Conservation (phyloP, 306 rosid genomes). For the Cucurbita pepo region DNA sequence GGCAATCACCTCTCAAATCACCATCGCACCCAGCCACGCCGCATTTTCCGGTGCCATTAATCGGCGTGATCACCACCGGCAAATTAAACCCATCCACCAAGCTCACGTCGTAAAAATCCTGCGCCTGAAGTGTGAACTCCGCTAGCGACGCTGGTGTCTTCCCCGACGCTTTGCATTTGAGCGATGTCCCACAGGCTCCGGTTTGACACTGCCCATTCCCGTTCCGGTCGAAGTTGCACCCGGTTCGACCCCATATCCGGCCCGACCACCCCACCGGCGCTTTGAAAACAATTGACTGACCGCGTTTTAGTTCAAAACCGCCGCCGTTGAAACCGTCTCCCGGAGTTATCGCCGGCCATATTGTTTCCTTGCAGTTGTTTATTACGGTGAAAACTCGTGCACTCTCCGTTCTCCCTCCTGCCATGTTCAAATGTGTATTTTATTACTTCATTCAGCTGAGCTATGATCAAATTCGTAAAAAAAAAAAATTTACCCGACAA, state of each 20-base stretch:
- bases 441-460: no score
- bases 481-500: slow-evolving; percentile 33
- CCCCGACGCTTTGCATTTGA: slow-evolving; percentile 54
- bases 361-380: slow-evolving; percentile 67
- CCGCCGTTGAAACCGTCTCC: slow-evolving; percentile 69
- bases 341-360: slow-evolving; percentile 66
- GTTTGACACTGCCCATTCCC: slow-evolving; percentile 56
- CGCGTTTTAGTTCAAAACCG: slow-evolving; percentile 50
- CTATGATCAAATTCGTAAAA: no score
- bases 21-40: slow-evolving; percentile 47
- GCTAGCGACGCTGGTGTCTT: slow-evolving; percentile 70
- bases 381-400: slow-evolving; percentile 60
- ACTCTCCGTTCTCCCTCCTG: slow-evolving; percentile 47
- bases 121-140: slow-evolving; percentile 46
- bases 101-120: slow-evolving; percentile 72
- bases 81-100: slow-evolving; percentile 85
- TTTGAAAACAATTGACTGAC: slow-evolving; percentile 34
- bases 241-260: slow-evolving; percentile 87
- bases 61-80: slow-evolving; percentile 35
- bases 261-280: slow-evolving; percentile 73
- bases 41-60: slow-evolving; percentile 65
- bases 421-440: neutral
- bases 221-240: slow-evolving; percentile 56
- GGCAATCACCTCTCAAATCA: slow-evolving; percentile 44
- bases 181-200: slow-evolving; percentile 41